Conservation (phyloP, 2,329 filamentous ascomycete species). For the Talaromyces sp. region DNA sequence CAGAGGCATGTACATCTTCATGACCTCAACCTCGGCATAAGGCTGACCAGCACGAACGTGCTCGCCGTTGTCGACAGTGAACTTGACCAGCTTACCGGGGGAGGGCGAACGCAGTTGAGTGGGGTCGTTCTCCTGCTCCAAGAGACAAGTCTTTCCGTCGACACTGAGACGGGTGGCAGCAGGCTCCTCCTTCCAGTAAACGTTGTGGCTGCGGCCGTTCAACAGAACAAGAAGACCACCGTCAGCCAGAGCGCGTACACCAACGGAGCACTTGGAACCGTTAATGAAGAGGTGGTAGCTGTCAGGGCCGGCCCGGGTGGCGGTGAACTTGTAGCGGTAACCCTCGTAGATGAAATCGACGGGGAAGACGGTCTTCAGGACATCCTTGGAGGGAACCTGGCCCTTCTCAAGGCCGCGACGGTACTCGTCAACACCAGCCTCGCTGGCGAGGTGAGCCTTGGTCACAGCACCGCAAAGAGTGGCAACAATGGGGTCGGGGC, state of each 20-base stretch:
- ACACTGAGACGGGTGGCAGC: conserved; percentile 94
- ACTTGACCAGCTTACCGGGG: conserved; percentile 97
- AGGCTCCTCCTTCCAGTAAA: conserved; percentile 99
- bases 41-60: conserved; percentile 91
- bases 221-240: conserved; percentile 91
- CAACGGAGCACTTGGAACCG: conserved; percentile 92
- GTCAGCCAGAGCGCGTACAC: conserved; percentile 88
- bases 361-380: conserved; percentile 95
- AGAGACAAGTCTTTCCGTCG: conserved; percentile 94
- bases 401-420: conserved; percentile 89
- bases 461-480: conserved; percentile 93
- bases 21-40: conserved; percentile 97
- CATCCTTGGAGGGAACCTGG: conserved; percentile 94
- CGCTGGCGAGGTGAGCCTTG: conserved; percentile 93
- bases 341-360: conserved; percentile 99
- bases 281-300: conserved; percentile 99
- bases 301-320: conserved; percentile 85
- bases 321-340: conserved; percentile 95
- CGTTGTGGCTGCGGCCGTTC: conserved; percentile 90
- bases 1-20: conserved; percentile 99
- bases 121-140: conserved; percentile 98
- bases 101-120: conserved; percentile 94
- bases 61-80: conserved; percentile 90
- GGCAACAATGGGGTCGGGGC: conserved; percentile 90
- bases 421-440: conserved; percentile 85